These are phyloP conservation scores for Solanum acaule DNA, from an alignment of 257 asterid genomes.

Conservation along the genomic window DNA sequence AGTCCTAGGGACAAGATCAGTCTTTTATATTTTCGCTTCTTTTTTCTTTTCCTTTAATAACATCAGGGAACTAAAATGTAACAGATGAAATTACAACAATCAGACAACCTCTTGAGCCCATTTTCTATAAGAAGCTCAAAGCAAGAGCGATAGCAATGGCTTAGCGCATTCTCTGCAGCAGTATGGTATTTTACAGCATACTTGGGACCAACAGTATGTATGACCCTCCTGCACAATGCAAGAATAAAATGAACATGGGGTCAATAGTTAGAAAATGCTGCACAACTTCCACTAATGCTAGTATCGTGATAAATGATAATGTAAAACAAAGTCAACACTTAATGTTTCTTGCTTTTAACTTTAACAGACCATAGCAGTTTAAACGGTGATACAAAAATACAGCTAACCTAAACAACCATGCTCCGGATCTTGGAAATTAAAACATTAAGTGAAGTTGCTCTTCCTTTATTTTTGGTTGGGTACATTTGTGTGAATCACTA, in stretches of 20 bases:
- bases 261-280: not conserved
- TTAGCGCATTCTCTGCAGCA: slow-evolving; percentile 97
- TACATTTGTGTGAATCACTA: not conserved
- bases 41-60: not conserved
- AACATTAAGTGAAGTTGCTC: not conserved
- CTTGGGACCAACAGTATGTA: slow-evolving; percentile 98
- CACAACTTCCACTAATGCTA: not conserved
- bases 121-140: slow-evolving; percentile 31
- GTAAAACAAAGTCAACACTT: not conserved
- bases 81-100: not conserved
- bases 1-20: not conserved
- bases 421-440: not conserved
- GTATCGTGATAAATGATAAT: not conserved
- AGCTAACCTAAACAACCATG: not conserved
- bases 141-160: slow-evolving; percentile 78
- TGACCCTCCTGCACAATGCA: slow-evolving; percentile 66
- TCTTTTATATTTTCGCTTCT: not conserved
- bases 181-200: slow-evolving; percentile 95
- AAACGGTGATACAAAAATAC: not conserved
- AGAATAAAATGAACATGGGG: not conserved
- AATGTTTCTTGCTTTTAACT: not conserved
- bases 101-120: slow-evolving; percentile 60
- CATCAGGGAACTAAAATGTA: not conserved
- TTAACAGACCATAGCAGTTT: not conserved
- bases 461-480: not conserved